Conservation (phyloP, 2,329 filamentous ascomycete genomes). For the Ceratocystis lukuohia region DNA sequence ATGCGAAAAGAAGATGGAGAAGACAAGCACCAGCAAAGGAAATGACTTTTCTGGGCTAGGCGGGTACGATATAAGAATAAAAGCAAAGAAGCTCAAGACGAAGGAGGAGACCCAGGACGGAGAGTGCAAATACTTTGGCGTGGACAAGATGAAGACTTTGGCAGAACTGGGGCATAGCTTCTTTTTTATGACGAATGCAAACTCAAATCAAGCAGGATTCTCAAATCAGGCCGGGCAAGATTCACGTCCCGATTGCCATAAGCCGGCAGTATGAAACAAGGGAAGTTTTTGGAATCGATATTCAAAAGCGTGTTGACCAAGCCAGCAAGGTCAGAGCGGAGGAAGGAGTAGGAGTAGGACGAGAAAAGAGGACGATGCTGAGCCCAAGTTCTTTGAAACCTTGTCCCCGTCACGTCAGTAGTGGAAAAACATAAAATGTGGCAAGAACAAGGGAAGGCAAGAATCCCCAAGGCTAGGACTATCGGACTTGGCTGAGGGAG, state of each 20-base stretch:
- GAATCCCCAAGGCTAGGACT: neutral
- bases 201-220: conserved; percentile 6
- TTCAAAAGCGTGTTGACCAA: neutral
- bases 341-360: neutral
- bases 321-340: neutral
- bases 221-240: neutral
- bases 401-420: neutral
- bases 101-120: too few species aligned
- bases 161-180: neutral
- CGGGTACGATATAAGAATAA: neutral
- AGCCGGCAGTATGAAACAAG: conserved; percentile 2
- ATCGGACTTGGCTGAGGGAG: neutral
- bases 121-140: neutral
- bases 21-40: too few species aligned
- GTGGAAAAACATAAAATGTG: neutral
- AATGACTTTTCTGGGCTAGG: neutral
- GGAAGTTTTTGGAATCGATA: neutral
- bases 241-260: neutral
- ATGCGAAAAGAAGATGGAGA: too few species aligned
- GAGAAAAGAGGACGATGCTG: neutral
- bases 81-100: neutral
- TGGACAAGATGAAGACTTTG: neutral
- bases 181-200: conserved; percentile 2
- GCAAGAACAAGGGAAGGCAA: neutral
- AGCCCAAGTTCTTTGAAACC: neutral